phyloP scores from a whole-genome alignment of 345 rosid genomes.

The Turritis glabra region DNA sequence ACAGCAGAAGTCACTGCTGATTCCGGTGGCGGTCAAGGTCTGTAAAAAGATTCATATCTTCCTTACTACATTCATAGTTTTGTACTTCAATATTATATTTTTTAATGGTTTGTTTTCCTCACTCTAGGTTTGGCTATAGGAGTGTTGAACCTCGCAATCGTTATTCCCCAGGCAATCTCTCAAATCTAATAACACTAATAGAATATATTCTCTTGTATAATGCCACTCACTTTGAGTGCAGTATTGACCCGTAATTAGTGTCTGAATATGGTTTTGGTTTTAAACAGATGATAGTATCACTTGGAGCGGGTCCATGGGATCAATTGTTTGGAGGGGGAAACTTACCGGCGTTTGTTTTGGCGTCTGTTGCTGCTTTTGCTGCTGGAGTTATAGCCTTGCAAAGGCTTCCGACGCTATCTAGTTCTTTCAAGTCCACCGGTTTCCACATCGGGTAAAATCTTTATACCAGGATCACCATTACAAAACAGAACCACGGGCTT shows the following conservation, averaged over 20 bases:
- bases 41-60: slow-evolving; percentile 24
- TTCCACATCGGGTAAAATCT: slow-evolving; percentile 70
- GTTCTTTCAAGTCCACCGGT: slow-evolving; percentile 67
- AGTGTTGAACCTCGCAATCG: slow-evolving; percentile 91
- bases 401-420: slow-evolving; percentile 73
- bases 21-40: slow-evolving; percentile 97
- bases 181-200: background rate
- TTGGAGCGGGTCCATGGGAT: slow-evolving; percentile 99
- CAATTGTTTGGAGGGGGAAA: slow-evolving; percentile 97
- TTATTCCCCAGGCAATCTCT: slow-evolving; percentile 72
- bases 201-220: background rate
- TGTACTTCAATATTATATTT: background rate
- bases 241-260: background rate
- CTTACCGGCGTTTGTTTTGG: slow-evolving; percentile 84
- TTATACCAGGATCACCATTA: background rate
- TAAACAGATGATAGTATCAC: slow-evolving; percentile 74
- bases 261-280: slow-evolving; percentile 2
- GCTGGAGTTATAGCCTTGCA: slow-evolving; percentile 66
- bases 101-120: background rate
- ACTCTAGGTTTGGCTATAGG: slow-evolving; percentile 86
- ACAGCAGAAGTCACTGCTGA: slow-evolving; percentile 94
- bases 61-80: background rate
- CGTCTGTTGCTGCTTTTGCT: slow-evolving; percentile 69
- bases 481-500: background rate
- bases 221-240: background rate